Evolutionary conservation across 148 eudicot genomes (phyloP).

Genomic region (Limonium bicolor): DNA sequence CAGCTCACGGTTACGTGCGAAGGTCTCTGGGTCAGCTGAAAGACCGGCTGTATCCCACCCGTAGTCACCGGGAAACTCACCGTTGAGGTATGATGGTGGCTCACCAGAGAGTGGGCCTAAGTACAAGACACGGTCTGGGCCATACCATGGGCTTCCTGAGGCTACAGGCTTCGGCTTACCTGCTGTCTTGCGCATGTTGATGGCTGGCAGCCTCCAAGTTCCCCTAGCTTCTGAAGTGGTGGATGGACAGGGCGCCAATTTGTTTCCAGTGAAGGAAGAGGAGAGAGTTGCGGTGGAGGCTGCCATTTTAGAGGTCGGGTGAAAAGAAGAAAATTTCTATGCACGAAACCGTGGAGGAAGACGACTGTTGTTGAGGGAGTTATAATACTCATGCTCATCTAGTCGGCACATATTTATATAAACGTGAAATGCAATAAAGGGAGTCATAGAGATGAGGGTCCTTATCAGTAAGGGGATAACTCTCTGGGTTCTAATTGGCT

Average conservation of each 20-base stretch:
- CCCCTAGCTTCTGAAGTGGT: slow-evolving; percentile 10
- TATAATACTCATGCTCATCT: too few relatives aligned
- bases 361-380: too few relatives aligned
- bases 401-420: too few relatives aligned
- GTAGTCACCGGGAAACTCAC: slow-evolving; percentile 33
- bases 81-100: slow-evolving; percentile 25
- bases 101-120: slow-evolving; percentile 35
- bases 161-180: slow-evolving; percentile 12
- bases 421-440: too few relatives aligned
- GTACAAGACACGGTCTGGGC: slow-evolving; percentile 31
- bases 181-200: slow-evolving; percentile 20
- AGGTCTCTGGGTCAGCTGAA: slow-evolving; percentile 34
- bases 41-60: slow-evolving; percentile 34
- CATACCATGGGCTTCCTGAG: slow-evolving; percentile 33
- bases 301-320: slow-evolving; percentile 17
- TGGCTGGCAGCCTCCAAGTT: slow-evolving; percentile 10
- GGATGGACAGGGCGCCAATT: slow-evolving; percentile 11
- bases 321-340: too few relatives aligned
- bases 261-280: slow-evolving; percentile 15
- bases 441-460: too few relatives aligned
- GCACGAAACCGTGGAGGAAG: too few relatives aligned
- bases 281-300: slow-evolving; percentile 36
- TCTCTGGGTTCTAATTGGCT: too few relatives aligned
- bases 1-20: slow-evolving; percentile 27
- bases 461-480: too few relatives aligned